Conservation (phyloP, 768 basidiomycete species). For the Russula compacta region DNA sequence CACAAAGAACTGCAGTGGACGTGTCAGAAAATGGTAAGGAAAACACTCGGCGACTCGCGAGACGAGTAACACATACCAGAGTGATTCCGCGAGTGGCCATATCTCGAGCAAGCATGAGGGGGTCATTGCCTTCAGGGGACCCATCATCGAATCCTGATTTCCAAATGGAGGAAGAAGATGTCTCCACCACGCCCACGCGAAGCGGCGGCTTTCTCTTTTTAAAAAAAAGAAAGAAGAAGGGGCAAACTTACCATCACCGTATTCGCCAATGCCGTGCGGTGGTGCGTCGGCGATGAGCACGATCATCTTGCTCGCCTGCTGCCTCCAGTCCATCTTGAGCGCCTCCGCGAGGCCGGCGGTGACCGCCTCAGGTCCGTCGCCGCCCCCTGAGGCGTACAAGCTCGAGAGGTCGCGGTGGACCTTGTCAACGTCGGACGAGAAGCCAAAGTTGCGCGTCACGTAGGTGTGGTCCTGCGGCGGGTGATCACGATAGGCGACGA, state of each 20-base stretch:
- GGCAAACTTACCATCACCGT: slow-evolving; percentile 71
- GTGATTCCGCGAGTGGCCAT: slow-evolving; percentile 93
- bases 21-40: slow-evolving; percentile 12
- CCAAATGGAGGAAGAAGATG: slow-evolving; percentile 10
- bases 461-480: slow-evolving; percentile 97
- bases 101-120: slow-evolving; percentile 70
- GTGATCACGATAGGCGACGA: slow-evolving; percentile 94
- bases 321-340: slow-evolving; percentile 85
- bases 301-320: slow-evolving; percentile 85
- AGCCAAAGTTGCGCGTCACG: slow-evolving; percentile 87
- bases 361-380: slow-evolving; percentile 95
- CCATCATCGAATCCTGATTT: slow-evolving; percentile 80
- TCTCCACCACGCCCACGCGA: not conserved
- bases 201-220: not conserved
- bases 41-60: slow-evolving; percentile 7
- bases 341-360: slow-evolving; percentile 88
- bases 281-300: slow-evolving; percentile 97
- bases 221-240: not conserved
- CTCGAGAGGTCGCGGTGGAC: slow-evolving; percentile 78
- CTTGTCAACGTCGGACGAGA: slow-evolving; percentile 83
- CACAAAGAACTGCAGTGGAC: slow-evolving; percentile 75
- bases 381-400: slow-evolving; percentile 83
- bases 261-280: slow-evolving; percentile 95
- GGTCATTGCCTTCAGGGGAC: slow-evolving; percentile 90
- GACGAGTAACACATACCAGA: slow-evolving; percentile 42